These are phyloP conservation scores for Ophiognomonia clavigignenti-juglandacearum DNA, from an alignment of 2,329 filamentous ascomycete species.

Conservation along the genomic window DNA sequence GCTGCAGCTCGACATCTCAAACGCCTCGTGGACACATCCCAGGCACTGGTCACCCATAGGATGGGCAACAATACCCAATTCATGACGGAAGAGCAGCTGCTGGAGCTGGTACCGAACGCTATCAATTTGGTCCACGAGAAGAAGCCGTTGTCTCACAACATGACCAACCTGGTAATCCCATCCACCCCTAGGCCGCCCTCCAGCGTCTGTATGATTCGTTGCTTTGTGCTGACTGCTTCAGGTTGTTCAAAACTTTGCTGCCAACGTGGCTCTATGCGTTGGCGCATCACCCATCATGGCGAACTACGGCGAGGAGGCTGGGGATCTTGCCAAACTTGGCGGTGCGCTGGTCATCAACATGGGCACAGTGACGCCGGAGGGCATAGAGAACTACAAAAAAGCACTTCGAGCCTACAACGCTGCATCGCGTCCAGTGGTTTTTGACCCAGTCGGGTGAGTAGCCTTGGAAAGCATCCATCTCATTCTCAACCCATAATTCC, in stretches of 20 bases:
- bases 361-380: slow-evolving; percentile 80
- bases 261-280: slow-evolving; percentile 79
- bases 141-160: slow-evolving; percentile 84
- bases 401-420: slow-evolving; percentile 80
- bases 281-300: slow-evolving; percentile 94
- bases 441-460: slow-evolving; percentile 79
- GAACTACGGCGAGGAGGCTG: slow-evolving; percentile 76
- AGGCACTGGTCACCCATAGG: slow-evolving; percentile 26
- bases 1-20: slow-evolving; percentile 56
- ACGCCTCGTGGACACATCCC: slow-evolving; percentile 44
- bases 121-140: slow-evolving; percentile 56
- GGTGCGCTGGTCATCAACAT: slow-evolving; percentile 89
- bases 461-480: too few species aligned
- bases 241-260: slow-evolving; percentile 89
- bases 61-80: rapidly evolving
- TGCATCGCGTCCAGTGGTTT: slow-evolving; percentile 68
- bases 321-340: slow-evolving; percentile 70
- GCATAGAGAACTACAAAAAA: slow-evolving; percentile 64
- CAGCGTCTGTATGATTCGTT: background rate
- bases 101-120: slow-evolving; percentile 33
- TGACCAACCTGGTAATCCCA: slow-evolving; percentile 81
- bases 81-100: slow-evolving; percentile 16
- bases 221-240: slow-evolving; percentile 20
- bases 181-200: background rate
- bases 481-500: background rate